Base-by-base conservation (phyloP, 2,329 filamentous ascomycete species). In the Ophiocordyceps camponoti-floridani region DNA sequence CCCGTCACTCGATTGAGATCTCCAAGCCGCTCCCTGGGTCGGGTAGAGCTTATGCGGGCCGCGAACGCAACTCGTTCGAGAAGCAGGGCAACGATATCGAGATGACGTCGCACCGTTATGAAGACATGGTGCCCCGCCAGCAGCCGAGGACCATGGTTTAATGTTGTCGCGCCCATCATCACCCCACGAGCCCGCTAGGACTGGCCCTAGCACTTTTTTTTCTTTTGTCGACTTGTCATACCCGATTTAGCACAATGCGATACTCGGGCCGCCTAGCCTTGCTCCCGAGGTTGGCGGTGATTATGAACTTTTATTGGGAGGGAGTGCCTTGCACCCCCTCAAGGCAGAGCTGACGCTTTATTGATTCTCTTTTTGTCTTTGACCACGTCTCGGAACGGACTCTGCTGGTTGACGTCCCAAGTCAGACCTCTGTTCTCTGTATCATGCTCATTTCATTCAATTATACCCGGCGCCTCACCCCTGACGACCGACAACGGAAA, bases 91-190 rank as follows among this genome's bases (percentile, higher is more conserved):
- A 58, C 14, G 69, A 71, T 42, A 61, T 75, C 40, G 71, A 76
- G 50, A 60, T 68, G 53, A 66, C 67, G 47, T 65, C 70, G 4
- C 64, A 68, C 47, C 65, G 70, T 40, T 77, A 77, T 49, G 73
- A 77, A 55, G 73, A 77, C 49, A 72, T 75, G 70, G 52, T 71
- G 19, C 71, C 71, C 27, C 61, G 70, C 41, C 62, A 67, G 47
- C 63, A 67, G 42, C 73, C 73, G 11, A 61, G 64, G 54, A 63
- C 57, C 14, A 61, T 66, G 58, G 61, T 67, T 10, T 66, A 47
- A 54, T 16, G 35, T n/a, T 38, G 9, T 18, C 4, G 35, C 4
- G n/a, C 16, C 16, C 9, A n/a, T 18, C 14, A 19, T 9, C 35
- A 38, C n/a, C n/a, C 28, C n/a, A 38, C 35, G 35, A 38, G 35